phyloP scores from a whole-genome alignment of 2,329 filamentous ascomycete species.

The Arachnomyces sp. region DNA sequence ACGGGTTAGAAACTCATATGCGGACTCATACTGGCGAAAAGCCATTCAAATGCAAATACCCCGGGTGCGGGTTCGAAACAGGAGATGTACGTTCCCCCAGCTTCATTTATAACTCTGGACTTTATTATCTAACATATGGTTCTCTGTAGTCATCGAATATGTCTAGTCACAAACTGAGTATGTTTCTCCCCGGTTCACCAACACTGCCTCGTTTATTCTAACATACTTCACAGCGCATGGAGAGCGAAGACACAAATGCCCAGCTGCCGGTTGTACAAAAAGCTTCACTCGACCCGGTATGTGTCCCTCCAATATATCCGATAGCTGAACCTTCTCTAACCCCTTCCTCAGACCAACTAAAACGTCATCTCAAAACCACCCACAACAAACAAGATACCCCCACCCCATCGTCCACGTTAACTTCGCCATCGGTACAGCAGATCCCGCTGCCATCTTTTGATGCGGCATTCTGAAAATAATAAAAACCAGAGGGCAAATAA shows the following conservation, averaged over 20 bases:
- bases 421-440: neutral
- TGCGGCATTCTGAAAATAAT: too few species aligned
- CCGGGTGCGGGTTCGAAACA: slow-evolving; percentile 36
- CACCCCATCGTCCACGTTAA: slow-evolving; percentile 9
- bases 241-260: slow-evolving; percentile 36
- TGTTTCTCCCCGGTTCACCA: slow-evolving; percentile 8
- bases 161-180: slow-evolving; percentile 39
- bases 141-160: slow-evolving; percentile 35
- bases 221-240: slow-evolving; percentile 26
- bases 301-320: slow-evolving; percentile 5
- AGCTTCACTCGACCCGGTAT: slow-evolving; percentile 39
- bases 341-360: slow-evolving; percentile 29
- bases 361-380: slow-evolving; percentile 32
- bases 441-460: too few species aligned
- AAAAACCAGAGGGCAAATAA: too few species aligned
- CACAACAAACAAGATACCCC: slow-evolving; percentile 22
- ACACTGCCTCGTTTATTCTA: slow-evolving; percentile 6
- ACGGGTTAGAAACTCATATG: slow-evolving; percentile 35
- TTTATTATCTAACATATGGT: slow-evolving; percentile 1
- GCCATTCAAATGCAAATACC: slow-evolving; percentile 36
- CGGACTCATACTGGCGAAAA: slow-evolving; percentile 38
- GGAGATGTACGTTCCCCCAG: slow-evolving; percentile 30
- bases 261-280: slow-evolving; percentile 32
- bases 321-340: neutral
- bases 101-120: neutral